phyloP scores from a whole-genome alignment of 2,329 filamentous ascomycete genomes.

The Trichophyton schoenleinii region DNA sequence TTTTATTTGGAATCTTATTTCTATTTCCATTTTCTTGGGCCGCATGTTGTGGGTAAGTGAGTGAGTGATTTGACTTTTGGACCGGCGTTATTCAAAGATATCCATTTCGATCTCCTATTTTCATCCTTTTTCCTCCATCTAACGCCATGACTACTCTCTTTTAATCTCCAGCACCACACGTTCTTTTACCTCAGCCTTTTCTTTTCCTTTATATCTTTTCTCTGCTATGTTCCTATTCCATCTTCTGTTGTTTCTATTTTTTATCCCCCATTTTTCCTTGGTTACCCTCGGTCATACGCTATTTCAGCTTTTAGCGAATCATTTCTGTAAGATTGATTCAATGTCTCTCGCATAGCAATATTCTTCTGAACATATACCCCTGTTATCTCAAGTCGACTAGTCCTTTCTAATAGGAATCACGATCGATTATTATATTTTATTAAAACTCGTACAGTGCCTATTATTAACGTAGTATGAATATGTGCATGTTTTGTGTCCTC shows the following conservation, averaged over 20 bases:
- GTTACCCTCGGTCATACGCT: not conserved
- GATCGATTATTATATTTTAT: not conserved
- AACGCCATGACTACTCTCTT: not conserved
- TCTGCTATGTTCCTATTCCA: too few relatives aligned
- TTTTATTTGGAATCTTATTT: not conserved
- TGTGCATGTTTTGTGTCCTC: not conserved
- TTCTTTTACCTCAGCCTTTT: not conserved
- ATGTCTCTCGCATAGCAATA: not conserved
- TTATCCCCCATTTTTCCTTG: not conserved
- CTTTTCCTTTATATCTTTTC: not conserved
- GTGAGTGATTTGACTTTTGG: not conserved
- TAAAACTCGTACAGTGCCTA: not conserved
- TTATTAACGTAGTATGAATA: not conserved
- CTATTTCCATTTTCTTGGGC: not conserved
- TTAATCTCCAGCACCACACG: not conserved
- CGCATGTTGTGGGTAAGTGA: not conserved
- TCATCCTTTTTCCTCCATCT: not conserved
- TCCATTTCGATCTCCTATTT: not conserved
- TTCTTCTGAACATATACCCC: conserved; percentile 3
- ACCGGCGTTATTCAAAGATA: not conserved
- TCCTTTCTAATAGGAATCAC: not conserved
- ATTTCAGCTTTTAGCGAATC: not conserved
- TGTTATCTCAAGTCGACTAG: not conserved
- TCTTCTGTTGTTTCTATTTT: too few relatives aligned
- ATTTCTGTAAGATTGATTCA: not conserved